Evolutionary conservation across 352 stramenopile genomes (phyloP).

Genomic region (Phytophthora melonis): DNA sequence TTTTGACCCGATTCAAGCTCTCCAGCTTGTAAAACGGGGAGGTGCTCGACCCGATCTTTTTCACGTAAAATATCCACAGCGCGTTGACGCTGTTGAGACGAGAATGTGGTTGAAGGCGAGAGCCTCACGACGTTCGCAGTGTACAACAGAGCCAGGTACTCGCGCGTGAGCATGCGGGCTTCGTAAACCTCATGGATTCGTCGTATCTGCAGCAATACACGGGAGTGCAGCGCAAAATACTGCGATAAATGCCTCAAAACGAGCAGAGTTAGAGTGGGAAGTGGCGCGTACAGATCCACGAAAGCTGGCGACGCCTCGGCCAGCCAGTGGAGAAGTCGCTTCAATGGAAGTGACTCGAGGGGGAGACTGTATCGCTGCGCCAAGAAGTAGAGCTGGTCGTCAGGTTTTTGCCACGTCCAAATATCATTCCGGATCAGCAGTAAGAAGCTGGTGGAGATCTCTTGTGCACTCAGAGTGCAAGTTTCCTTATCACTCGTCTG

Average conservation of each 20-base stretch:
- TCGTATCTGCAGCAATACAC: conserved; percentile 34
- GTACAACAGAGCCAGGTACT: conserved; percentile 52
- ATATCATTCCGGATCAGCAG: conserved; percentile 39
- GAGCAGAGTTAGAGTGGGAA: conserved; percentile 39
- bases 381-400: conserved; percentile 37
- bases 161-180: conserved; percentile 37
- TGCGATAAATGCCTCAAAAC: conserved; percentile 44
- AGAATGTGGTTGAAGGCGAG: conserved; percentile 38
- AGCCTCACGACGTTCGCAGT: conserved; percentile 37
- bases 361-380: conserved; percentile 36
- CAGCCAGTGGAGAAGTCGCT: conserved; percentile 45
- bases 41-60: conserved; percentile 31
- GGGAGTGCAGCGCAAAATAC: conserved; percentile 43
- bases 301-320: conserved; percentile 14
- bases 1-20: not conserved
- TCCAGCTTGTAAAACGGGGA: not conserved
- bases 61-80: conserved; percentile 33
- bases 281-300: conserved; percentile 47
- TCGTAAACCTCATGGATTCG: conserved; percentile 44
- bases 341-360: conserved; percentile 39
- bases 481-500: not conserved
- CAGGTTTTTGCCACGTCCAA: conserved; percentile 43
- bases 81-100: conserved; percentile 33
- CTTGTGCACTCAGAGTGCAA: not conserved
- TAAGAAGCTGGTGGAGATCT: conserved; percentile 22